A percentile compares a stretch with the other conserved stretches of the same genome.
Conservation (phyloP, 768 basidiomycete species). For the Lactarius psammicola region DNA sequence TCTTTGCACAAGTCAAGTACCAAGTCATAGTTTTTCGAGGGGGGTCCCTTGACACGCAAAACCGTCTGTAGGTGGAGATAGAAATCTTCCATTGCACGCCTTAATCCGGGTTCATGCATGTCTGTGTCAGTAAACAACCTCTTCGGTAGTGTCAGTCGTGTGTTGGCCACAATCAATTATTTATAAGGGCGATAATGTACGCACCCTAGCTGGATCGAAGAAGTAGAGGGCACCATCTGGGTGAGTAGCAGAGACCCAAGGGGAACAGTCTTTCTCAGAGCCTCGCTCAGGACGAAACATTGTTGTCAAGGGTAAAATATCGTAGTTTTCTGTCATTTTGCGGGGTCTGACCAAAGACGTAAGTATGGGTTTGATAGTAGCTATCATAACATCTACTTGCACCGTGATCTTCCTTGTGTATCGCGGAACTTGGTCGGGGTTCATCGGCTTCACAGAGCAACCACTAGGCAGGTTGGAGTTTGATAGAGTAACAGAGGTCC, state of each 20-base stretch:
- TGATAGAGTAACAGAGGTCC: not conserved
- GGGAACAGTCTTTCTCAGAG: not conserved
- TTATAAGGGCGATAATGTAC: constrained; percentile 12
- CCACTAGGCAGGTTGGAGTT: not conserved
- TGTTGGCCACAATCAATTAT: not conserved
- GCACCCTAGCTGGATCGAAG: not conserved
- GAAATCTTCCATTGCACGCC: constrained; percentile 37
- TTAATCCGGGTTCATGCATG: constrained; percentile 40
- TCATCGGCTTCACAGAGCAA: not conserved
- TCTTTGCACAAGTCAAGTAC: constrained; percentile 29
- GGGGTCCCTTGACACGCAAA: constrained; percentile 21
- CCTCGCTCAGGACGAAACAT: not conserved
- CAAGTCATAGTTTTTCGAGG: constrained; percentile 3
- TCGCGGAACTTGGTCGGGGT: not conserved
- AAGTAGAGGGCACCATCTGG: not conserved
- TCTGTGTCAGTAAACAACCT: constrained; percentile 54
- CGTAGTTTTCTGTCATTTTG: too few species aligned
- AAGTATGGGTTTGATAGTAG: not conserved
- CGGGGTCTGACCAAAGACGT: not conserved
- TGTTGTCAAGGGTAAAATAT: not conserved
- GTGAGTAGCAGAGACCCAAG: not conserved
- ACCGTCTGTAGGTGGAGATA: not conserved
- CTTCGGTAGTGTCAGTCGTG: constrained; percentile 32
- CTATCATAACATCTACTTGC: not conserved
- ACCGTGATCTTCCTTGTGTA: not conserved